phyloP scores from a whole-genome alignment of 2,329 filamentous ascomycete species.

The Sclerotinia borealis region DNA sequence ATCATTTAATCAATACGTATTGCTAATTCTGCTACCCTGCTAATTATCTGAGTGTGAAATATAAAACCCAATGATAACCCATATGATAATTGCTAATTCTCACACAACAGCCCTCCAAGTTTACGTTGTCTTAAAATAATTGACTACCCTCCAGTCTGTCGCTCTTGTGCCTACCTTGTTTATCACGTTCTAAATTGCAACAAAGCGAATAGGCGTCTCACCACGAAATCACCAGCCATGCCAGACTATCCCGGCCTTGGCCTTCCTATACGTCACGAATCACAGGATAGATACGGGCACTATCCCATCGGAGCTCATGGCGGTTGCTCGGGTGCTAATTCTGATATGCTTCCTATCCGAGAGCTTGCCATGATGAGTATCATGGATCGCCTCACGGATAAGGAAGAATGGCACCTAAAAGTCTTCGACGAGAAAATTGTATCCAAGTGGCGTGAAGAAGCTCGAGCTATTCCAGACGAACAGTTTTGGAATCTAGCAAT shows the following conservation, averaged over 20 bases:
- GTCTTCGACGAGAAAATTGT: constrained; percentile 25
- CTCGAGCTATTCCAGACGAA: constrained; percentile 22
- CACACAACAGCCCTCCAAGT: no score
- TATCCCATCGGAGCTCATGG: background rate
- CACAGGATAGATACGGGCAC: background rate
- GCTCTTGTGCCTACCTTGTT: background rate
- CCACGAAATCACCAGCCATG: background rate
- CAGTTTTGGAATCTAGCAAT: background rate
- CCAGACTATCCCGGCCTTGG: background rate
- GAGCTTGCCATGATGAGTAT: constrained; percentile 28
- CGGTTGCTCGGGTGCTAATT: background rate
- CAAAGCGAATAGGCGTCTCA: background rate
- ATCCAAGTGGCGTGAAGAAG: constrained; percentile 27
- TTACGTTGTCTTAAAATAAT: background rate
- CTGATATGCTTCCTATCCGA: constrained; percentile 13
- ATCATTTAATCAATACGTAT: no score
- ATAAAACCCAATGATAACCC: background rate
- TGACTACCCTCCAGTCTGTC: background rate
- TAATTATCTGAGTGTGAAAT: background rate
- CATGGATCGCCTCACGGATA: constrained; percentile 28
- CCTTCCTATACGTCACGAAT: background rate
- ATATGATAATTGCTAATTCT: no score
- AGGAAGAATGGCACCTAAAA: constrained; percentile 25
- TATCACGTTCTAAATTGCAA: no score
- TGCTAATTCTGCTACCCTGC: no score